Base-by-base conservation (phyloP, 2,329 filamentous ascomycete genomes). In the Penicillium sclerotiorum region DNA sequence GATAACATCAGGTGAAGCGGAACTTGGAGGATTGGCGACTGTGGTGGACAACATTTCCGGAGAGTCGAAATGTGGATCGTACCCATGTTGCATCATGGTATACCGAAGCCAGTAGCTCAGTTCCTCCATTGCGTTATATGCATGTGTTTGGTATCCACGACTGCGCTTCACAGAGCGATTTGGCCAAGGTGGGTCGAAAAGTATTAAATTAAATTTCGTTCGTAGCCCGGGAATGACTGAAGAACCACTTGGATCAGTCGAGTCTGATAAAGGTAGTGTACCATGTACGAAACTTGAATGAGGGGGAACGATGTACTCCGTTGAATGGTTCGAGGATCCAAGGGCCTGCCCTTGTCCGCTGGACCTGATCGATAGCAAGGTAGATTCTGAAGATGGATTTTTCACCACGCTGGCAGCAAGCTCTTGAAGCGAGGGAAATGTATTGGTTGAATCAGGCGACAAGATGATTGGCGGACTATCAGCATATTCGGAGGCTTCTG, bases 111-210 rank as follows among this genome's bases (percentile, higher is more conserved):
- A 60, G n/a, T 54, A 25, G 13, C 60, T 63, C 5, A 74, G 59
- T 4, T 48, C 11, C 2, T 62, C 56, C 41, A 66, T 61, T n/a
- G 65, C 66, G 7, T 55, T 55, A 38, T 68, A 65, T 5, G 57
- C 44, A 44, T 66, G 62, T 11, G 63, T 69, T 11, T 70, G 62
- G 65, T 84, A 81, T 55, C 78, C 71, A 17, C 66, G 62, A 30
- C 77, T 78, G 27, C 81, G 75, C 39, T 77, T 77, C 18, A 80
- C 83, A 9, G 82, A 85, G 20, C 77, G 72, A 57, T 85, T 86
- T 17, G 81, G 77, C 84, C 83, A 87, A 1, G 84, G 84, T 4
- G 84, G 84, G 59, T 87, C 84, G 32, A 86, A 70, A 2, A 86
- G 64, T 33, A 86, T 76, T 20, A 86, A 67, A 58, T 85, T 75